These are phyloP conservation scores for Xylariaceae sp. DNA, from an alignment of 2,329 filamentous ascomycete species.

Conservation along the genomic window DNA sequence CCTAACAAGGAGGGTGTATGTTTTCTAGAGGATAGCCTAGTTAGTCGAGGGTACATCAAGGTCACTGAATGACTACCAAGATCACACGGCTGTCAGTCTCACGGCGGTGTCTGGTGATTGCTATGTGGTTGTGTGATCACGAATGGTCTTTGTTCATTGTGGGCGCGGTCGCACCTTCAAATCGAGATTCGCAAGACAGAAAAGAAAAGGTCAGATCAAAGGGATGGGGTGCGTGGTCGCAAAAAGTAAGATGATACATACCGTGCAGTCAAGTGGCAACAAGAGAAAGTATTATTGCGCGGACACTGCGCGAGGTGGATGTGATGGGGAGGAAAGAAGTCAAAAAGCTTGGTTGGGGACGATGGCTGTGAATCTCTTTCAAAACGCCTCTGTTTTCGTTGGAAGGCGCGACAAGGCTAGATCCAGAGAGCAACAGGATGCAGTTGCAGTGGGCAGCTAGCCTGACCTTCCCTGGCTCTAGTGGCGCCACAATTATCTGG, in stretches of 20 bases:
- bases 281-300: not conserved
- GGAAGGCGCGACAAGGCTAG: slow-evolving; percentile 30
- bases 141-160: not conserved
- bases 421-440: too few relatives aligned
- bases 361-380: slow-evolving; percentile 15
- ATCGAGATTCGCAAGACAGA: not conserved
- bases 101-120: too few relatives aligned
- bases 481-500: too few relatives aligned
- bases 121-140: too few relatives aligned
- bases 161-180: not conserved
- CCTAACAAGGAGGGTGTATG: too few relatives aligned
- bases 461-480: too few relatives aligned
- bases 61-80: too few relatives aligned
- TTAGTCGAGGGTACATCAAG: too few relatives aligned
- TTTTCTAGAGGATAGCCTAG: too few relatives aligned
- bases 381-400: slow-evolving; percentile 29
- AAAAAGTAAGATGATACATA: too few relatives aligned
- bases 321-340: not conserved
- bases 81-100: too few relatives aligned
- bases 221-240: too few relatives aligned
- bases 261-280: slow-evolving; percentile 8
- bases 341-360: slow-evolving; percentile 1
- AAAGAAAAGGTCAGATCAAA: not conserved
- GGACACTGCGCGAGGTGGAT: not conserved
- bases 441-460: not conserved